Conservation (phyloP, 2,329 filamentous ascomycete genomes). For the Apiospora pterosperma region DNA sequence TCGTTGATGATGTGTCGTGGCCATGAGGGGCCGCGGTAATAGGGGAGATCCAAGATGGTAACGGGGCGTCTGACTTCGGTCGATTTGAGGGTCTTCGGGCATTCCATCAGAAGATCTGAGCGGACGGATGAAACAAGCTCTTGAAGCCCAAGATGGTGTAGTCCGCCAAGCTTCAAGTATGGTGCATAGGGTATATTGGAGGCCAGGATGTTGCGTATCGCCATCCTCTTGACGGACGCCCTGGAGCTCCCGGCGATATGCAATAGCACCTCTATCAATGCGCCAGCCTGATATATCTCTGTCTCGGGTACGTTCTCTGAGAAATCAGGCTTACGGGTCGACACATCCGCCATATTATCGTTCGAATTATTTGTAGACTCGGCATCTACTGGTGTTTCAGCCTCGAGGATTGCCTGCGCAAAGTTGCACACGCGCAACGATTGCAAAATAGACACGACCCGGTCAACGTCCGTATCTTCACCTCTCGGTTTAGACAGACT, state of each 20-base stretch:
- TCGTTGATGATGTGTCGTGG: constrained; percentile 42
- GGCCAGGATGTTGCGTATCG: not conserved
- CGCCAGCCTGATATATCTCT: not conserved
- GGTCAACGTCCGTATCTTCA: not conserved
- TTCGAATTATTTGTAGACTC: not conserved
- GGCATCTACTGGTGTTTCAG: not conserved
- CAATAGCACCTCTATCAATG: not conserved
- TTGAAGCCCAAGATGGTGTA: constrained; percentile 16
- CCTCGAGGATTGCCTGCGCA: not conserved
- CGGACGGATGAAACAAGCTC: constrained; percentile 21
- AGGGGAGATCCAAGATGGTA: constrained; percentile 23
- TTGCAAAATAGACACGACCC: not conserved
- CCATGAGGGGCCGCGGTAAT: constrained; percentile 19
- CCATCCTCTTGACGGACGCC: not conserved
- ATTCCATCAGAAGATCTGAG: constrained; percentile 19
- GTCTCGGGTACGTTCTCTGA: not conserved
- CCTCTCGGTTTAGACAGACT: not conserved
- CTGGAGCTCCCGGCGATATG: not conserved
- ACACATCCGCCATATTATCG: not conserved
- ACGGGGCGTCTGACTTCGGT: constrained; percentile 23
- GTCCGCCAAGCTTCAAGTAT: constrained; percentile 12
- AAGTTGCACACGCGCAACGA: not conserved
- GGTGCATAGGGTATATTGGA: constrained; percentile 4
- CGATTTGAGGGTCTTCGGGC: constrained; percentile 19
- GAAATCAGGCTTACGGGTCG: not conserved